phyloP scores from a whole-genome alignment of 441 rosid genomes.

The Gossypium aridum region DNA sequence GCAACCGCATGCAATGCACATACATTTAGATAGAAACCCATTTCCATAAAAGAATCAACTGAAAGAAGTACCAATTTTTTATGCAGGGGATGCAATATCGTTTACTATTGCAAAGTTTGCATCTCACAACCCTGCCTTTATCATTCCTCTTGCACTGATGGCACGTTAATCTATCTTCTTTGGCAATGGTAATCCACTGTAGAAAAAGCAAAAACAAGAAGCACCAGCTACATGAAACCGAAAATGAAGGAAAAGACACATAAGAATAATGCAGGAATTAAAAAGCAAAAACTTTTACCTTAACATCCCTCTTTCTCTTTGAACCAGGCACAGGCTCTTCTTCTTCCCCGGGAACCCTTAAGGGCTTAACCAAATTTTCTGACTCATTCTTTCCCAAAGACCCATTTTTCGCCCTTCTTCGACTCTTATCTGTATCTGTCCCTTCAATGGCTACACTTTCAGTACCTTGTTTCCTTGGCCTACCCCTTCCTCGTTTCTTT shows the following conservation, averaged over 20 bases:
- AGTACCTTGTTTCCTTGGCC: background rate
- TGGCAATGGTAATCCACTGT: slow-evolving; percentile 15
- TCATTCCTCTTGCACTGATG: slow-evolving; percentile 80
- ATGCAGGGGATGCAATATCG: slow-evolving; percentile 60
- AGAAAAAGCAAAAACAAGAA: background rate
- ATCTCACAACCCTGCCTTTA: slow-evolving; percentile 52
- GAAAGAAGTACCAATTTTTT: slow-evolving; percentile 36
- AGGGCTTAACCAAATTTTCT: background rate
- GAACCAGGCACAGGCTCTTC: background rate
- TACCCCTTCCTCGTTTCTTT: background rate
- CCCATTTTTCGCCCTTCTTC: background rate
- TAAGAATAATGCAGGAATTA: background rate
- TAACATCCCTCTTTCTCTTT: background rate
- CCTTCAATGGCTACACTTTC: background rate
- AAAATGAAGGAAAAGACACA: background rate
- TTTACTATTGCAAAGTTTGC: slow-evolving; percentile 43
- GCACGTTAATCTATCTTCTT: slow-evolving; percentile 36
- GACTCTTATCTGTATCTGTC: background rate
- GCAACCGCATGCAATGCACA: background rate
- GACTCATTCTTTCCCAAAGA: background rate
- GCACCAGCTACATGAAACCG: background rate
- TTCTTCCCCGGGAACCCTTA: background rate
- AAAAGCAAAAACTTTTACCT: background rate
- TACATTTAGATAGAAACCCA: background rate
- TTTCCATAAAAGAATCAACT: background rate